Conservation (phyloP, 1,284 basidiomycete genomes). For the Laetiporus sulphureus region DNA sequence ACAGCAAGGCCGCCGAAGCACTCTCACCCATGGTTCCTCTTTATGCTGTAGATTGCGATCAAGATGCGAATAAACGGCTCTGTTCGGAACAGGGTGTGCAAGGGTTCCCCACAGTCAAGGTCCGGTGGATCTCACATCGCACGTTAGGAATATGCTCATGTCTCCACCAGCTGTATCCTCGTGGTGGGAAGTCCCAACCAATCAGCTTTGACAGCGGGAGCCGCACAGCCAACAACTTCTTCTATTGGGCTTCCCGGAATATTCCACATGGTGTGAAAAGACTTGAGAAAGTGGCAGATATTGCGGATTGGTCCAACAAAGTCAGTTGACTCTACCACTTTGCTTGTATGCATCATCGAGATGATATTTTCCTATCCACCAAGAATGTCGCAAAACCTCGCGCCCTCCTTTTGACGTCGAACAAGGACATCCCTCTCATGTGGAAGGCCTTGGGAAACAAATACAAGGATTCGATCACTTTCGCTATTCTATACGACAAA, state of each 20-base stretch:
- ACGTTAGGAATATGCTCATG: slow-evolving; percentile 1
- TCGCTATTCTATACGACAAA: slow-evolving; percentile 66
- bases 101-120: slow-evolving; percentile 92
- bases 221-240: slow-evolving; percentile 68
- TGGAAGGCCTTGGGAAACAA: slow-evolving; percentile 84
- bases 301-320: slow-evolving; percentile 56
- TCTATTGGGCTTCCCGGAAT: slow-evolving; percentile 70
- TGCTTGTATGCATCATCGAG: not conserved
- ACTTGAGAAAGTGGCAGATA: slow-evolving; percentile 52
- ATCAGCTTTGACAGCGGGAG: slow-evolving; percentile 68
- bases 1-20: slow-evolving; percentile 72
- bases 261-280: slow-evolving; percentile 67
- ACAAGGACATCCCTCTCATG: slow-evolving; percentile 73
- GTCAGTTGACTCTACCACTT: slow-evolving; percentile 27
- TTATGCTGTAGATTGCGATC: slow-evolving; percentile 91
- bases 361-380: not conserved
- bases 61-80: slow-evolving; percentile 71
- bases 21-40: slow-evolving; percentile 81
- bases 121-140: slow-evolving; percentile 22
- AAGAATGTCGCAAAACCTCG: slow-evolving; percentile 54
- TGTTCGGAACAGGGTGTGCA: slow-evolving; percentile 84
- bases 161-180: slow-evolving; percentile 59
- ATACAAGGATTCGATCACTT: slow-evolving; percentile 57
- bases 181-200: slow-evolving; percentile 58
- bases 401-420: slow-evolving; percentile 70